Conservation (phyloP, 2,329 filamentous ascomycete genomes). For the Claviceps africana region DNA sequence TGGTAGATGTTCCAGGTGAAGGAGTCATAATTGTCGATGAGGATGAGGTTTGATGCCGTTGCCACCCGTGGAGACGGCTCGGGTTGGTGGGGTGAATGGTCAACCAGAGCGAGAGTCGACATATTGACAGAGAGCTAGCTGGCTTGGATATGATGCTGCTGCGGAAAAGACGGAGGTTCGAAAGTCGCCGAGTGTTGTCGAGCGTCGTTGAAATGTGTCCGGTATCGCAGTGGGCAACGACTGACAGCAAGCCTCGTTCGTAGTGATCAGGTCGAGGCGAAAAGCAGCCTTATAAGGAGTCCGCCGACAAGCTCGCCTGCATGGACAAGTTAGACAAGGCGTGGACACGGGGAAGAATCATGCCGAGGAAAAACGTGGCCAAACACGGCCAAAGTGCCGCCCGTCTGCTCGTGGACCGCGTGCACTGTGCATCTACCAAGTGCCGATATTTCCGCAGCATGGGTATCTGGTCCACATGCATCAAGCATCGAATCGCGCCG, state of each 20-base stretch:
- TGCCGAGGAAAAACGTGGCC: not conserved
- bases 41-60: conserved; percentile 76
- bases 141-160: not conserved
- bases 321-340: too few relatives aligned
- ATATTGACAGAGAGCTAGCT: conserved; percentile 19
- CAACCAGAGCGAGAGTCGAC: conserved; percentile 40
- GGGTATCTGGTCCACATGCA: not conserved
- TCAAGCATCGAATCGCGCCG: not conserved
- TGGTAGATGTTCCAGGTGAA: conserved; percentile 99
- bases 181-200: too few relatives aligned
- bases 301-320: not conserved
- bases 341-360: too few relatives aligned
- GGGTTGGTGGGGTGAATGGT: conserved; percentile 80
- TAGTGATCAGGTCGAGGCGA: not conserved
- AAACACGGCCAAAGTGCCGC: not conserved
- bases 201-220: not conserved
- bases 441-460: not conserved
- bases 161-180: not conserved
- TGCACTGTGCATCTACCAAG: not conserved
- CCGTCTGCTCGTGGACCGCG: not conserved
- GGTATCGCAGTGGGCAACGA: not conserved
- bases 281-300: not conserved
- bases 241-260: not conserved
- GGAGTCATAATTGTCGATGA: conserved; percentile 99
- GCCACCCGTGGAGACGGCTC: conserved; percentile 57